Evolutionary conservation across 108 stramenopile species (phyloP).

Genomic region (Cyclostephanos tholiformis): DNA sequence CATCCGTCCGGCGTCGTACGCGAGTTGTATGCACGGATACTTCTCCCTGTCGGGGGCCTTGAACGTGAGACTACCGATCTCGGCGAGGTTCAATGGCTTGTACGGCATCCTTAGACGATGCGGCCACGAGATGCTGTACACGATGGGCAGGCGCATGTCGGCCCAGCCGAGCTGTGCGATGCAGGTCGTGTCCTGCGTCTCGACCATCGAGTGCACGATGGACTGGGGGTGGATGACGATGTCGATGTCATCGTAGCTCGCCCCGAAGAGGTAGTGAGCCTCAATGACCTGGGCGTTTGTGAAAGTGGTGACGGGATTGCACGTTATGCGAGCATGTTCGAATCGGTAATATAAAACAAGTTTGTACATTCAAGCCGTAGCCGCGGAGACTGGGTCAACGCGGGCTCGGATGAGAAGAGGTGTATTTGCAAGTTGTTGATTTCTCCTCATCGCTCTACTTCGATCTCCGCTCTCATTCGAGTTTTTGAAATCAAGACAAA

Average conservation of each 20-base stretch:
- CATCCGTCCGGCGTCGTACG: constrained; percentile 90
- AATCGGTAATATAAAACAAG: too few species aligned
- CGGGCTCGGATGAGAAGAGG: too few species aligned
- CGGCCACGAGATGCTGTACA: constrained; percentile 96
- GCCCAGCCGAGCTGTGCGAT: constrained; percentile 97
- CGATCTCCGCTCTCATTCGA: too few species aligned
- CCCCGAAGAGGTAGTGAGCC: constrained; percentile 97
- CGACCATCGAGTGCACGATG: constrained; percentile 96
- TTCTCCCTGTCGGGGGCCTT: constrained; percentile 88
- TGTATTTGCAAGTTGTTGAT: too few species aligned
- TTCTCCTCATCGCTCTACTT: too few species aligned
- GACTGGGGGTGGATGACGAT: constrained; percentile 97
- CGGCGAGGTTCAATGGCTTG: constrained; percentile 85
- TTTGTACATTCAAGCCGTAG: too few species aligned
- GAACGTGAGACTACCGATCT: constrained; percentile 84
- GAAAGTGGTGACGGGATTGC: background rate
- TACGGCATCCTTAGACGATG: constrained; percentile 93
- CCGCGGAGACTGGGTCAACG: too few species aligned
- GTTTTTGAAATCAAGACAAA: too few species aligned
- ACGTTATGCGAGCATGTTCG: background rate
- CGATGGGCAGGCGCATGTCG: constrained; percentile 95
- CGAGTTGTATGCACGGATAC: constrained; percentile 93
- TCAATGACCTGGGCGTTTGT: constrained; percentile 81
- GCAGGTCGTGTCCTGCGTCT: constrained; percentile 95
- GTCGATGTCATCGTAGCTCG: constrained; percentile 97